A percentile compares a stretch with the other conserved stretches of the same genome.
These are phyloP conservation scores for Platanthera guangdongensis DNA, from an alignment of 106 monocot species.

Conservation along the genomic window DNA sequence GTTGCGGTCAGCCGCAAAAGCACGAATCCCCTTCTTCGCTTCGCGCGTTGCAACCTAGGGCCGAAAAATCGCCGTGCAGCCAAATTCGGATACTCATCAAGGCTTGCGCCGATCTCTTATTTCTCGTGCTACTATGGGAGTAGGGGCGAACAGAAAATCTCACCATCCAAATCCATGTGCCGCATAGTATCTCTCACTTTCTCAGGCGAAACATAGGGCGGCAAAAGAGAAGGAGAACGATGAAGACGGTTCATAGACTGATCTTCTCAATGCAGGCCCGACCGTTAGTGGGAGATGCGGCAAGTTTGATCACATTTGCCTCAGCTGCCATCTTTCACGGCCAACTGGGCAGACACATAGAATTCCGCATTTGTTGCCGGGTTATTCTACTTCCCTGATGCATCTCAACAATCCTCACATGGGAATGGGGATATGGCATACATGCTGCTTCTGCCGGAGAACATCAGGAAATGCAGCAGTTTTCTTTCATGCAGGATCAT, in stretches of 20 bases:
- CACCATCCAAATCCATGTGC: slow-evolving; percentile 50
- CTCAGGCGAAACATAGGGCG: slow-evolving; percentile 57
- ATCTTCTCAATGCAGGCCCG: slow-evolving; percentile 48
- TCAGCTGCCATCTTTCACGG: slow-evolving; percentile 25
- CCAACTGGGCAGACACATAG: slow-evolving; percentile 24
- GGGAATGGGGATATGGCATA: slow-evolving; percentile 36
- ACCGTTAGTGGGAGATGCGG: slow-evolving; percentile 10
- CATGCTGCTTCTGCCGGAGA: slow-evolving; percentile 9
- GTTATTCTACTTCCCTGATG: neutral
- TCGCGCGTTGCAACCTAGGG: too few species aligned
- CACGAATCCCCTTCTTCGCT: too few species aligned
- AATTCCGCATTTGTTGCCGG: neutral
- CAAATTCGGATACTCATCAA: too few species aligned
- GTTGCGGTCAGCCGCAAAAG: too few species aligned
- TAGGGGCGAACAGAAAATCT: slow-evolving; percentile 23
- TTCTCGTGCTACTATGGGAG: too few species aligned
- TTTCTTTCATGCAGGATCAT: slow-evolving; percentile 6
- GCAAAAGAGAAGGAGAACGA: slow-evolving; percentile 42
- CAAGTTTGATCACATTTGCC: slow-evolving; percentile 16
- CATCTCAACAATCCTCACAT: slow-evolving; percentile 51
- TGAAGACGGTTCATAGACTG: slow-evolving; percentile 49
- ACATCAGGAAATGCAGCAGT: slow-evolving; percentile 6
- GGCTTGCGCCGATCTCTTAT: too few species aligned
- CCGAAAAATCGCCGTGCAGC: too few species aligned
- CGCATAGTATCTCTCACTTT: slow-evolving; percentile 91